Conservation (phyloP, 1,139 yeast genomes). For the Hansenula sp. region DNA sequence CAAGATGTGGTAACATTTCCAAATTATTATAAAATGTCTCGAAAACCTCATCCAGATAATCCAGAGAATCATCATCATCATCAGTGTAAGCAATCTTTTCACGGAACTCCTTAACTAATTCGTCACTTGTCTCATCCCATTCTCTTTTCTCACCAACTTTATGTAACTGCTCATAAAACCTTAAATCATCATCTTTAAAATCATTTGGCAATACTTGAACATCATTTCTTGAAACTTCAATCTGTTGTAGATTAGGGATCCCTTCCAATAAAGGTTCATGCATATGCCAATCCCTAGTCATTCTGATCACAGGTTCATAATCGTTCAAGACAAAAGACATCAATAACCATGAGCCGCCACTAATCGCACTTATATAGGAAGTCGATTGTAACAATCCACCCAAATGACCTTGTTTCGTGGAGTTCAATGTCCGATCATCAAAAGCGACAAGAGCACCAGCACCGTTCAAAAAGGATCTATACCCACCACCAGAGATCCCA, state of each 20-base stretch:
- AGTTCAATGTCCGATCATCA: conserved; percentile 40
- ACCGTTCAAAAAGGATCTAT: conserved; percentile 62
- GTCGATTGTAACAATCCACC: conserved; percentile 53
- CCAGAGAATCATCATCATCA: not conserved
- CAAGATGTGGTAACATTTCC: conserved; percentile 7
- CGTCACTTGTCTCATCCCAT: not conserved
- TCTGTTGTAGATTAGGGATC: conserved; percentile 35
- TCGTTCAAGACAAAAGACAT: conserved; percentile 45
- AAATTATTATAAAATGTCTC: conserved; percentile 3
- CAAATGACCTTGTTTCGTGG: conserved; percentile 29
- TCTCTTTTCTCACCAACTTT: conserved; percentile 14
- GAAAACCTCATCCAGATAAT: not conserved
- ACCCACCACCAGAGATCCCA: conserved; percentile 74
- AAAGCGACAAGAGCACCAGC: conserved; percentile 59
- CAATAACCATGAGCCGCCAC: conserved; percentile 71
- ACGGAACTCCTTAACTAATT: conserved; percentile 8
- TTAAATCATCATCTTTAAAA: conserved; percentile 21
- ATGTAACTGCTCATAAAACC: conserved; percentile 22
- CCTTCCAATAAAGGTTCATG: conserved; percentile 52
- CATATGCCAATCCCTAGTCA: conserved; percentile 41
- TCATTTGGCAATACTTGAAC: conserved; percentile 21
- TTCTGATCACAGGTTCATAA: conserved; percentile 37
- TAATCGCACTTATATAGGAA: conserved; percentile 55
- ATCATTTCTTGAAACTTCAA: conserved; percentile 28
- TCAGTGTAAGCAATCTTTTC: conserved; percentile 3